These are phyloP conservation scores for Wickerhamomyces pijperi DNA, from an alignment of 805 yeast genomes.

Conservation along the genomic window DNA sequence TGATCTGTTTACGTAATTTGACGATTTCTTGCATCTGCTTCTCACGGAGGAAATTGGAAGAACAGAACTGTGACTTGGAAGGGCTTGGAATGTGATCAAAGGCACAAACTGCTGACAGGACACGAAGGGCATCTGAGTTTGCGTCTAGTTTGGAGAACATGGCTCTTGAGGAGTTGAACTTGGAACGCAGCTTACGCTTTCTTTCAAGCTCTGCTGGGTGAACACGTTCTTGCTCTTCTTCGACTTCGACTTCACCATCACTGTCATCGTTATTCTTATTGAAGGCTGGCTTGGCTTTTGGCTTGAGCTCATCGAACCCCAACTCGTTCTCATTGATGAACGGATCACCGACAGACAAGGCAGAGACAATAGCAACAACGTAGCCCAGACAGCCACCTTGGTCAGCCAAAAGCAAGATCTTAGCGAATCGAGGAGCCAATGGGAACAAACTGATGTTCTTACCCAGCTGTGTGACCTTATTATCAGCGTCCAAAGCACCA, in stretches of 20 bases:
- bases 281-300: slow-evolving; percentile 3
- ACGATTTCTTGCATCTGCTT: slow-evolving; percentile 79
- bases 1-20: slow-evolving; percentile 71
- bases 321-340: slow-evolving; percentile 67
- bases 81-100: slow-evolving; percentile 56
- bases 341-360: slow-evolving; percentile 88
- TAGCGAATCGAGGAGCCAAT: slow-evolving; percentile 84
- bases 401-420: slow-evolving; percentile 79
- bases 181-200: slow-evolving; percentile 31
- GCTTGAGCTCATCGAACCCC: slow-evolving; percentile 40
- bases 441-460: slow-evolving; percentile 85
- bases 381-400: slow-evolving; percentile 80
- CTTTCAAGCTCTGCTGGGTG: slow-evolving; percentile 25
- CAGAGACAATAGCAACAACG: slow-evolving; percentile 86
- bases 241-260: slow-evolving; percentile 19
- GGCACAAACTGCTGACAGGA: slow-evolving; percentile 80
- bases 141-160: slow-evolving; percentile 60
- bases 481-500: slow-evolving; percentile 60
- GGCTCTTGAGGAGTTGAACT: slow-evolving; percentile 47
- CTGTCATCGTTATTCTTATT: slow-evolving; percentile 1
- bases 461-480: slow-evolving; percentile 66
- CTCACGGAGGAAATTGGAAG: slow-evolving; percentile 55
- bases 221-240: slow-evolving; percentile 22
- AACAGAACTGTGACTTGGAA: slow-evolving; percentile 37
- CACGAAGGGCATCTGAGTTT: slow-evolving; percentile 61